Evolutionary conservation across 108 stramenopile genomes (phyloP).

Genomic region (Thalassiosira profunda): DNA sequence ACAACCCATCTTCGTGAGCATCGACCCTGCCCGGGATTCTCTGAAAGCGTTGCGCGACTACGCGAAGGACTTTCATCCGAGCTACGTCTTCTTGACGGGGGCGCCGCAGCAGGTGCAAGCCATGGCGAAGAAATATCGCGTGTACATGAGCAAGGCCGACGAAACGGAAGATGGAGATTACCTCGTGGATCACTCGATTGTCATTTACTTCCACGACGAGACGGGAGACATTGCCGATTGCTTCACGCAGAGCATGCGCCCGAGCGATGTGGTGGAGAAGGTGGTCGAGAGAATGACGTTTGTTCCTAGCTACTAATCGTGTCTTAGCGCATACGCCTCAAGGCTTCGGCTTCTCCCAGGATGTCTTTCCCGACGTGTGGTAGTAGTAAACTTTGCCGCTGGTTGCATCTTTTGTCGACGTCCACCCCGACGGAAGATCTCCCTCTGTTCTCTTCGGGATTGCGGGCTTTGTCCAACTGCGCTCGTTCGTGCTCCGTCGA

Average conservation of each 20-base stretch:
- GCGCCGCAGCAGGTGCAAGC: constrained; percentile 95
- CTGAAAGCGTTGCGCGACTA: constrained; percentile 93
- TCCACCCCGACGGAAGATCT: constrained; percentile 77
- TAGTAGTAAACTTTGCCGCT: constrained; percentile 78
- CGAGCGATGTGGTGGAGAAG: constrained; percentile 91
- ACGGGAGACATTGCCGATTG: constrained; percentile 98
- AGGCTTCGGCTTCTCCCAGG: constrained; percentile 75
- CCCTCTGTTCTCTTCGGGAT: no score
- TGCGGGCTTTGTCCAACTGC: constrained; percentile 60
- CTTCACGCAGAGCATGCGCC: constrained; percentile 97
- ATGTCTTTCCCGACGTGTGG: constrained; percentile 63
- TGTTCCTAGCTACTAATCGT: constrained; percentile 44
- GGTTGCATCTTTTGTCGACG: constrained; percentile 52
- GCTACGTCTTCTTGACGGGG: constrained; percentile 91
- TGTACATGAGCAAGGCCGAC: constrained; percentile 95
- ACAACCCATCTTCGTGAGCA: constrained; percentile 96
- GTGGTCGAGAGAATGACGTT: constrained; percentile 87
- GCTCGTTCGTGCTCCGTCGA: constrained; percentile 39
- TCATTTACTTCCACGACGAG: constrained; percentile 97
- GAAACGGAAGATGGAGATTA: constrained; percentile 99
- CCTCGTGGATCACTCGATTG: constrained; percentile 99
- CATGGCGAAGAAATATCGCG: constrained; percentile 98
- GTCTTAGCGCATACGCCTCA: no score
- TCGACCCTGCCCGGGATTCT: constrained; percentile 98
- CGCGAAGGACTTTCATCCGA: constrained; percentile 96